phyloP scores from a whole-genome alignment of 768 basidiomycete genomes.

The Boletus subparvulus region DNA sequence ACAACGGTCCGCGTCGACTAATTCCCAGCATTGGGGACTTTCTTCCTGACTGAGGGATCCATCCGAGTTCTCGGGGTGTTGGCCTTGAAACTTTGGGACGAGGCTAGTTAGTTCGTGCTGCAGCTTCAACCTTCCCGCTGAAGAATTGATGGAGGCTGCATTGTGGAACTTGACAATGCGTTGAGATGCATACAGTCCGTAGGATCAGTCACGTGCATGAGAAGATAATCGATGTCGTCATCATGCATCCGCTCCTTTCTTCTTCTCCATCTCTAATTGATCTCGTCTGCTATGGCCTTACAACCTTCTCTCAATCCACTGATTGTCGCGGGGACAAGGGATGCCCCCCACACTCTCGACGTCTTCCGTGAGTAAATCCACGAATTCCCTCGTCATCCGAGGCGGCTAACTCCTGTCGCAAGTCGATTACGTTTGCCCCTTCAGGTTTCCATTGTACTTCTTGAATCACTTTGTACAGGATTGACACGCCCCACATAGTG shows the following conservation, averaged over 20 bases:
- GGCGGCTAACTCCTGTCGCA: not conserved
- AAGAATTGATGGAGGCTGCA: too few species aligned
- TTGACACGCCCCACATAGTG: conserved; percentile 36
- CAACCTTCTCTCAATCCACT: conserved; percentile 71
- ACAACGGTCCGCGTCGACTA: not conserved
- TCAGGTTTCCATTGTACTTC: conserved; percentile 44
- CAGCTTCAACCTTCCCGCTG: too few species aligned
- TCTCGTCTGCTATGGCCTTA: conserved; percentile 57
- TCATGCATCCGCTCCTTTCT: not conserved
- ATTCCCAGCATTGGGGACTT: not conserved
- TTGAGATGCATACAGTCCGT: too few species aligned
- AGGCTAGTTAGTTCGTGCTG: too few species aligned
- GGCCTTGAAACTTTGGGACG: too few species aligned
- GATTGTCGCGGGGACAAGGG: conserved; percentile 54
- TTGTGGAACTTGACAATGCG: too few species aligned
- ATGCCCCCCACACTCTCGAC: conserved; percentile 77
- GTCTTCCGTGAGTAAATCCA: conserved; percentile 57
- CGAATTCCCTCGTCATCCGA: not conserved
- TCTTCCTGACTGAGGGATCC: not conserved
- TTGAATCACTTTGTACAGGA: not conserved
- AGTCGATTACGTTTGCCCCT: conserved; percentile 91
- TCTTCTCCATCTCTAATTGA: not conserved
- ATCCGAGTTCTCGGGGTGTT: too few species aligned
- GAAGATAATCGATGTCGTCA: conserved; percentile 5
- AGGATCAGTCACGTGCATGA: not conserved